Base-by-base conservation (phyloP, 345 rosid species). In the Salix viminalis region DNA sequence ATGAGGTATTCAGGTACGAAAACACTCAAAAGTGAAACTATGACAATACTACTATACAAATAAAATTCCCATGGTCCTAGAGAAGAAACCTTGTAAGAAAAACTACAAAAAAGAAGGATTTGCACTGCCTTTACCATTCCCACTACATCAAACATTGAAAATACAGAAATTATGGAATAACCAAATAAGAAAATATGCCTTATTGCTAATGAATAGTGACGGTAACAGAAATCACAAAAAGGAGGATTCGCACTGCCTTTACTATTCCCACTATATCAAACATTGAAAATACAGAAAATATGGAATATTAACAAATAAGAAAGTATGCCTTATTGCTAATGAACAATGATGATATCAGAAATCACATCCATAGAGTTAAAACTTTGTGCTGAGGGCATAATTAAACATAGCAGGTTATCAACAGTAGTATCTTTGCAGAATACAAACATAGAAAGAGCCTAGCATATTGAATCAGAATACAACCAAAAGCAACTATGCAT, bases 401-500 rank as follows among this genome's bases (percentile, higher is more conserved):
- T 39, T 69, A 41, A 69, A 69, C 72, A 50, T 39, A 23, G 11
- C 23, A 28, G 23, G 34, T 39, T 24, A 61, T 62, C n/a, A 34
- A 62, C 61, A 50, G 34, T 14, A 54, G 32, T 3, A 54, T 37
- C 18, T 54, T 37, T 65, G 14, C 21, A 77, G 66, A 54, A 62
- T 30, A n/a, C 52, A 65, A 30, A 60, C 48, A 75, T 2, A 19
- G 26, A 76, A 52, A 65, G 39, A 36, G 2, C 71, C 69, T 65
- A 61, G 52, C 36, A 52, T 39, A 56, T 19, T 67, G 50, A 30
- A 54, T 26, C 18, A 71, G 6, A 61, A 60, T 23, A 64, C 44
- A 73, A 69, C 23, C 56, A 76, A 52, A 0, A 65, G 52, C 73
- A 69, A 48, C 73, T 18, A 58, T 78, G 50, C 70, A 79, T 19